Conservation (phyloP, 1,139 yeast species). For the Saccharomyces uvarum region DNA sequence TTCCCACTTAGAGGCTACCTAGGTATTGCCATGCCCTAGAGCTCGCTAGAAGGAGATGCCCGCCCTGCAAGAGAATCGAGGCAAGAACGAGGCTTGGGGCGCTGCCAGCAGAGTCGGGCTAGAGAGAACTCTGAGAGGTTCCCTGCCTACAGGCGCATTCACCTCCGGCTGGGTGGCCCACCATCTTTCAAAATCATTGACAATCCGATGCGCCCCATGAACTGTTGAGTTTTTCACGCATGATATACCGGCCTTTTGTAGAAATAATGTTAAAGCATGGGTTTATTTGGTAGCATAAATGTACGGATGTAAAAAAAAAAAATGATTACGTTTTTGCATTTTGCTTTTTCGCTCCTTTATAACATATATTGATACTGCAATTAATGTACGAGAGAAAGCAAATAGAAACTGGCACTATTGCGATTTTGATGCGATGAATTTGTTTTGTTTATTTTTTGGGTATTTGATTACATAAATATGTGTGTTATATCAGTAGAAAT, state of each 20-base stretch:
- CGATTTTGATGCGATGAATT: neutral
- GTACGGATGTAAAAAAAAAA: neutral
- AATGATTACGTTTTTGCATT: too few relatives aligned
- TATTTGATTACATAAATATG: neutral
- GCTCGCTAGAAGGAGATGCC: neutral
- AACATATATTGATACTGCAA: too few relatives aligned
- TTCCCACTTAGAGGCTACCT: neutral
- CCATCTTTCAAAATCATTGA: neutral
- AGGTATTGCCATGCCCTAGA: neutral
- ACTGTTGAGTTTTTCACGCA: too few relatives aligned
- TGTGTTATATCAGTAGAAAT: neutral
- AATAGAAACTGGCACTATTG: neutral
- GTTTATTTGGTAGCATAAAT: neutral
- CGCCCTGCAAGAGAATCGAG: neutral
- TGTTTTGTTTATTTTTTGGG: neutral
- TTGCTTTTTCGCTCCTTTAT: too few relatives aligned
- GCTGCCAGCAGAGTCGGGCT: neutral
- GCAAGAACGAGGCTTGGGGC: neutral
- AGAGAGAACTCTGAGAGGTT: neutral
- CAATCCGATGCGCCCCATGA: neutral
- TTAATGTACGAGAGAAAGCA: neutral
- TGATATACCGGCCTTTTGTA: too few relatives aligned
- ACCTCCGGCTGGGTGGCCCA: neutral
- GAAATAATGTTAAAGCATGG: neutral
- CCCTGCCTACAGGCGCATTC: neutral